Evolutionary conservation across 225 moss, liverwort and hornwort genomes (phyloP), one percentile per base, ranked within the genome.

Genomic region (Sphagnum contortum): DNA sequence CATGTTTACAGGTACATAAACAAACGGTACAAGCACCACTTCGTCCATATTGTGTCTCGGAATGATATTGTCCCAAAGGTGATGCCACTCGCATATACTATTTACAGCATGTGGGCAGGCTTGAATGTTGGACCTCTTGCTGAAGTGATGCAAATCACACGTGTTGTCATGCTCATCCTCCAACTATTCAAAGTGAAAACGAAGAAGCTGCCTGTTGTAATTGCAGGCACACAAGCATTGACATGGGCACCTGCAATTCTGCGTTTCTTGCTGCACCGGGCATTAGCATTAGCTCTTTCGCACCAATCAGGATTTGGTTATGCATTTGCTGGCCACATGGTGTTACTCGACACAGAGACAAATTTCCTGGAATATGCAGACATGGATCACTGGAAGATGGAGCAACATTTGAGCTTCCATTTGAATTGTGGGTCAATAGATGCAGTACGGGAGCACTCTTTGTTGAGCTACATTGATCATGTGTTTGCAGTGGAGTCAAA

Each of bases 261-360:
- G n/a, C 91, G 89, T 49, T 93, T 93, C 55, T 70, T 93, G 64
- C 81, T 98, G n/a, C 98, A 98, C 69, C 88, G 98, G 2, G 93
- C 85, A 8, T 64, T 98, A 0, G 98, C 98, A 2, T 71, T 98
- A 47, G 91, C 78, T 14, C 77, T 98, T 46, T 98, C 98, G 44
- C 93, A 93, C 66, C 98, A 98, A 69, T 91, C 91, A 3, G 98
- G 98, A 46, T 98, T 89, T 2, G 98, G 98, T 0, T 98, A 98
- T 47, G 89, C 98, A 2, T 93, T 98, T 70, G 98, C 98, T 2
- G 98, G 98, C 8, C 93, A 93, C 76, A 98, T 98, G 98, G 98
- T 98, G 12, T 66, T 98, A 29, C 78, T 98, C 3, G 98, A 98
- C 71, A 86, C 87, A 2, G 81, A 86, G 55, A 93, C 93, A 0